Evolutionary conservation across 2,329 filamentous ascomycete species (phyloP).

Genomic region (Macrophomina phaseolina): DNA sequence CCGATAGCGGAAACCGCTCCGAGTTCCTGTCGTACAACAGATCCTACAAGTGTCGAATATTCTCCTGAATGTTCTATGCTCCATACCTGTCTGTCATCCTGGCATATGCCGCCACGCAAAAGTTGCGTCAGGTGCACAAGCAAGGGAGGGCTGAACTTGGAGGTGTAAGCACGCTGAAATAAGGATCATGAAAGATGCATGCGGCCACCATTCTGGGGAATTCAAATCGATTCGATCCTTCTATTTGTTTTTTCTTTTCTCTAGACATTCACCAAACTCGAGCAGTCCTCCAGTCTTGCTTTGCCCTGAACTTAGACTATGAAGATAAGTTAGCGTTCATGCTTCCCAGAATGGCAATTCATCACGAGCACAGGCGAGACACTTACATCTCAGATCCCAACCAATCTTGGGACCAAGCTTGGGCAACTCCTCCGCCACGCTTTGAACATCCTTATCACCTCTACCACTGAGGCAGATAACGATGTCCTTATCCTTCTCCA

Average conservation of each 20-base stretch:
- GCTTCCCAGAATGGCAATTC: background rate
- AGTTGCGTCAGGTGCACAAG: background rate
- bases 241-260: background rate
- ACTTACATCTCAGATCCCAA: slow-evolving; percentile 65
- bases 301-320: slow-evolving; percentile 1
- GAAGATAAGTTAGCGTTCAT: background rate
- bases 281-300: background rate
- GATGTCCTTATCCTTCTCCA: slow-evolving; percentile 84
- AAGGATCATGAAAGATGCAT: background rate
- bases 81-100: background rate
- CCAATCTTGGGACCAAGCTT: slow-evolving; percentile 85
- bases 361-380: background rate
- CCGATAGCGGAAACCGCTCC: background rate
- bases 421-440: slow-evolving; percentile 91
- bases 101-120: background rate
- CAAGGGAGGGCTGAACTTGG: background rate
- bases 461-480: slow-evolving; percentile 93
- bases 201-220: background rate
- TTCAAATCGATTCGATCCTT: slow-evolving; percentile 4
- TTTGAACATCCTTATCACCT: slow-evolving; percentile 98
- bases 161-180: background rate
- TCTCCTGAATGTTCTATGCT: background rate
- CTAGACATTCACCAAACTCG: background rate
- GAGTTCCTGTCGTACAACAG: background rate
- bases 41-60: background rate